phyloP scores from a whole-genome alignment of 2,329 filamentous ascomycete genomes.

The Elsinoe necatrix region DNA sequence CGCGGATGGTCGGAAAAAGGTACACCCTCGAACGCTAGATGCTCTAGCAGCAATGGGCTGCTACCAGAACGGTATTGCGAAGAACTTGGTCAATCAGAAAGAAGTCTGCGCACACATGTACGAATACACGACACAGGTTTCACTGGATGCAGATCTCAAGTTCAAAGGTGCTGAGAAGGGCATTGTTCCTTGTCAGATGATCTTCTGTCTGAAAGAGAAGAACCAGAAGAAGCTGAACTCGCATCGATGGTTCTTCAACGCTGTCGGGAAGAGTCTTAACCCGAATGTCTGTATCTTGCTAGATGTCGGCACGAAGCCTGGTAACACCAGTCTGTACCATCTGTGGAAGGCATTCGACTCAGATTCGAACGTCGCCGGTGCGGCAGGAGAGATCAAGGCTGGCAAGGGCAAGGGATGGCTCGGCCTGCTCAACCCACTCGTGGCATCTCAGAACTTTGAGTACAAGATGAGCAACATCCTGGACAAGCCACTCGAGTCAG shows the following conservation, averaged over 20 bases:
- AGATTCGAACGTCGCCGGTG: slow-evolving; percentile 93
- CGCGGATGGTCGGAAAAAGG: slow-evolving; percentile 85
- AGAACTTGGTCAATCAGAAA: slow-evolving; percentile 94
- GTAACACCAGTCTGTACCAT: slow-evolving; percentile 85
- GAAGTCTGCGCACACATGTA: slow-evolving; percentile 96
- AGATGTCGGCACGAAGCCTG: slow-evolving; percentile 90
- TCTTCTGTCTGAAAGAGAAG: slow-evolving; percentile 97
- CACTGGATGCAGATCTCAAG: slow-evolving; percentile 86
- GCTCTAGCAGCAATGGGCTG: slow-evolving; percentile 93
- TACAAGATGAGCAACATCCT: slow-evolving; percentile 99
- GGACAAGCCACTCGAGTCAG: slow-evolving; percentile 92
- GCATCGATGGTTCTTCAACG: slow-evolving; percentile 99
- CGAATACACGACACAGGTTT: slow-evolving; percentile 98
- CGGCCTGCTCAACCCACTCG: slow-evolving; percentile 83
- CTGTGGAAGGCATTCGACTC: slow-evolving; percentile 98
- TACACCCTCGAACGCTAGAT: slow-evolving; percentile 87
- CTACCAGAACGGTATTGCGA: slow-evolving; percentile 96
- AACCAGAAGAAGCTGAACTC: slow-evolving; percentile 98
- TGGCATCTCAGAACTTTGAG: slow-evolving; percentile 97
- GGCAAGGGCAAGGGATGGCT: slow-evolving; percentile 81
- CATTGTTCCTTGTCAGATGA: slow-evolving; percentile 94
- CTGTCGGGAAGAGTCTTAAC: slow-evolving; percentile 83
- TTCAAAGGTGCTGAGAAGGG: slow-evolving; percentile 99
- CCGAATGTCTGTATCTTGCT: slow-evolving; percentile 96
- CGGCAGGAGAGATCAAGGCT: slow-evolving; percentile 94